Evolutionary conservation across 2,329 filamentous ascomycete genomes (phyloP), one percentile per base, ranked within the genome.

Genomic region (Botrytis medusae): DNA sequence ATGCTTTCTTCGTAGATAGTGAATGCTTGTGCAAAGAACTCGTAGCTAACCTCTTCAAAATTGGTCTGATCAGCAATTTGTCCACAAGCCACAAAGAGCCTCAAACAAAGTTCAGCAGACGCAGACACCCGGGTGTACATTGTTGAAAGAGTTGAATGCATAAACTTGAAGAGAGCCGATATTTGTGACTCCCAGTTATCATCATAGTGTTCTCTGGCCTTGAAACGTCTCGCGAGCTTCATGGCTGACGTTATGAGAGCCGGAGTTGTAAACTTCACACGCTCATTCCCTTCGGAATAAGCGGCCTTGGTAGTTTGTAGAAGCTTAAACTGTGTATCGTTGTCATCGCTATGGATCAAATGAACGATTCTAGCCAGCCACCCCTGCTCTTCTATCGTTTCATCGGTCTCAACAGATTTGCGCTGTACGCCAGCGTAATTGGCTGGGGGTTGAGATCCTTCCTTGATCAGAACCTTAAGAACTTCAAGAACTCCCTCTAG

Each of bases 11-110:
- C 96, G 81, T 99, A 99, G 14, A 98, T 94, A 0, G 95, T 98
- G 79, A 99, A 99, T 0, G 96, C 95, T 82, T 99, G 96, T 0
- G 96, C 96, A 79, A 98, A 98, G 85, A 97, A 99, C 81, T 99
- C 96, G 82, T 99, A 99, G 18, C 94, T 93, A 60, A 97, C 94
- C 83, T 99, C 96, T 81, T 99, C 95, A 78, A 97, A 97, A 2
- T 92, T 93, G 18, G 91, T 93, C 82, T 96, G 91, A 79, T 98
- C 95, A 18, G 96, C 95, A 46, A 97, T 92, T 84, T 98, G 95
- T 34, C 96, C 96, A 80, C 94, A 97, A 60, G 93, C 91, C 78
- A 96, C 92, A 81, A 98, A 99, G 25, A 98, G 86, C 3, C 96
- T 92, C 67, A 99, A 87, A 0, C 93, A 91, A 32, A 99, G 88